Evolutionary conservation across 2,329 filamentous ascomycete genomes (phyloP).

Genomic region (Cyphellophora europaea): DNA sequence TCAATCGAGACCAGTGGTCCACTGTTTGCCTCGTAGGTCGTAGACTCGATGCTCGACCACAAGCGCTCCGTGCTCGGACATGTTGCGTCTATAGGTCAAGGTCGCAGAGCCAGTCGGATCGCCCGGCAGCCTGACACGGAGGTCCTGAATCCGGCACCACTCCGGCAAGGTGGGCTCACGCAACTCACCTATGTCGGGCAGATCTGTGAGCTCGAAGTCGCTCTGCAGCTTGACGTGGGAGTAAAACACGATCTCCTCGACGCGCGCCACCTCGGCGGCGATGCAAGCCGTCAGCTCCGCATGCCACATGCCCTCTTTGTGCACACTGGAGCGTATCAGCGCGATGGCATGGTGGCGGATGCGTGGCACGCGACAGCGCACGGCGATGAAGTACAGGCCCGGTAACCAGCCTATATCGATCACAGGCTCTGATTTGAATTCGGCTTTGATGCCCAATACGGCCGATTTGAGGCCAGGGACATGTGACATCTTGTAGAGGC

Average conservation of each 20-base stretch:
- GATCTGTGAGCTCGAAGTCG: too few species aligned
- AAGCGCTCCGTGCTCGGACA: too few species aligned
- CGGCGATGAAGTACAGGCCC: conserved; percentile 24
- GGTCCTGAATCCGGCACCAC: too few species aligned
- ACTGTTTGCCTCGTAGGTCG: too few species aligned
- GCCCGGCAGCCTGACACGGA: too few species aligned
- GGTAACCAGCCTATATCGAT: conserved; percentile 24
- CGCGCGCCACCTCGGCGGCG: conserved; percentile 10
- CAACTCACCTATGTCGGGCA: too few species aligned
- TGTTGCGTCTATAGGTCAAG: too few species aligned
- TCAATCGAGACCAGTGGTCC: too few species aligned
- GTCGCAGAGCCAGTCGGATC: too few species aligned
- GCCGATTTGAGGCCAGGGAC: conserved; percentile 4
- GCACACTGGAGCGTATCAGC: conserved; percentile 11
- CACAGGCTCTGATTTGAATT: conserved; percentile 8
- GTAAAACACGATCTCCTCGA: conserved; percentile 9
- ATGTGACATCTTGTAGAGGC: conserved; percentile 1
- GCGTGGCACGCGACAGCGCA: conserved; percentile 25
- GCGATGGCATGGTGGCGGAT: conserved; percentile 21
- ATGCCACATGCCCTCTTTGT: conserved; percentile 21
- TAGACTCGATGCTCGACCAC: too few species aligned
- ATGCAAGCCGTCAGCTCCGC: conserved; percentile 11
- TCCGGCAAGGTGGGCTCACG: too few species aligned
- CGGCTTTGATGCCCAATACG: conserved; percentile 3
- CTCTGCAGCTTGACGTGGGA: too few species aligned